Conservation (phyloP, 345 rosid genomes). For the Mangifera indica region DNA sequence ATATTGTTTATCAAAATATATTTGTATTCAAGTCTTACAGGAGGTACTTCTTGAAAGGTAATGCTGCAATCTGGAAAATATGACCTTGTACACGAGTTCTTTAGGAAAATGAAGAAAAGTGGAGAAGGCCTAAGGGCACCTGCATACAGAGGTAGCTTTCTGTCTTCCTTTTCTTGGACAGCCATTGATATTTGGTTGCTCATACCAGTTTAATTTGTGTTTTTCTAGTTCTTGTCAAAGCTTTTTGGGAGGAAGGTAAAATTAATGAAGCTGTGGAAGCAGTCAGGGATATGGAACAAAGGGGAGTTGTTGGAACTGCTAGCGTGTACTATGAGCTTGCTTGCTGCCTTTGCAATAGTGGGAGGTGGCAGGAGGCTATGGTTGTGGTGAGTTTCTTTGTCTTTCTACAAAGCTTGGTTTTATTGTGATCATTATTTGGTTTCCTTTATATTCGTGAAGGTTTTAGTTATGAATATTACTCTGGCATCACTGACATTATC, state of each 20-base stretch:
- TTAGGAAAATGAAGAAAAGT: conserved; percentile 69
- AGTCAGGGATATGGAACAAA: conserved; percentile 81
- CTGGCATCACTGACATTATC: background rate
- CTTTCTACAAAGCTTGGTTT: background rate
- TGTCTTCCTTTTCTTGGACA: conserved; percentile 15
- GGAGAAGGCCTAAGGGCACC: conserved; percentile 74
- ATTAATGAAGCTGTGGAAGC: conserved; percentile 73
- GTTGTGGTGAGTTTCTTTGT: conserved; percentile 49
- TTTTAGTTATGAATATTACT: background rate
- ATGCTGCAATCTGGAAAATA: conserved; percentile 88
- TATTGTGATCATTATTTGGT: conserved; percentile 2
- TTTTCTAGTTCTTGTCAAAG: conserved; percentile 74
- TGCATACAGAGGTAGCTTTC: conserved; percentile 64
- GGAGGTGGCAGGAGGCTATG: conserved; percentile 85
- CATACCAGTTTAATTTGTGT: conserved; percentile 11
- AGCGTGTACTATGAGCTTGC: conserved; percentile 83
- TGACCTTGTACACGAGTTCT: conserved; percentile 65
- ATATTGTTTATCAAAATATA: conserved; percentile 19
- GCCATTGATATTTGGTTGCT: conserved; percentile 14
- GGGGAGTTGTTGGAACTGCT: conserved; percentile 83
- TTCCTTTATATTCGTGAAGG: background rate
- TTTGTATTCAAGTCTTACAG: conserved; percentile 52
- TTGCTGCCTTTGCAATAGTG: conserved; percentile 78
- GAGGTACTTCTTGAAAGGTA: conserved; percentile 68
- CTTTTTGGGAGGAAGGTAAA: conserved; percentile 84